Evolutionary conservation across 768 basidiomycete genomes (phyloP).

Genomic region (Naganishia antarctica): DNA sequence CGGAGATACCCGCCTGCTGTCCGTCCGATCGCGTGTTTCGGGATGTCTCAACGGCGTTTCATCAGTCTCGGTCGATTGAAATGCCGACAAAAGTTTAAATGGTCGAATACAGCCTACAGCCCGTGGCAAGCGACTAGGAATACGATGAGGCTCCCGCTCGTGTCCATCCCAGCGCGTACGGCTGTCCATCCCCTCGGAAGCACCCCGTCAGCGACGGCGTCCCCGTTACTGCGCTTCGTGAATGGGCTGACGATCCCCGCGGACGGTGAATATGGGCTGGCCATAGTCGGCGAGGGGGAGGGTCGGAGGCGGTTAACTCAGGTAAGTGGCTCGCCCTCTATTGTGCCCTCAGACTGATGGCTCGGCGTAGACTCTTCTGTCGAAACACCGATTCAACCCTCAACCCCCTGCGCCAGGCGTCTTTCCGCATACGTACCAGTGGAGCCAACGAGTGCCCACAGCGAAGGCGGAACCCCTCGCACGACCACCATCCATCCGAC

Average conservation of each 20-base stretch:
- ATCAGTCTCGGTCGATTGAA: too few relatives aligned
- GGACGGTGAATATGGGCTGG: constrained; percentile 59
- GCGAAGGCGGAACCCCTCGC: constrained; percentile 49
- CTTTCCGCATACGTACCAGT: constrained; percentile 65
- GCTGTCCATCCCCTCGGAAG: constrained; percentile 8
- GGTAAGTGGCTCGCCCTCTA: constrained; percentile 57
- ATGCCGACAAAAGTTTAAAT: too few relatives aligned
- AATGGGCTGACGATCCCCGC: constrained; percentile 14
- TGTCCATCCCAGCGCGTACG: constrained; percentile 8
- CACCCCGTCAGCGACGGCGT: not conserved
- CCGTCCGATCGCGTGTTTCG: too few relatives aligned
- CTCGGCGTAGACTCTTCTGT: constrained; percentile 57
- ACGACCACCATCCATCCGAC: constrained; percentile 59
- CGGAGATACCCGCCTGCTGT: too few relatives aligned
- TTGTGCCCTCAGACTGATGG: too few relatives aligned
- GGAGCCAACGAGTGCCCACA: constrained; percentile 30
- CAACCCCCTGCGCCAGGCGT: constrained; percentile 62
- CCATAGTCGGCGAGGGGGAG: constrained; percentile 63
- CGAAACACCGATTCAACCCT: constrained; percentile 66
- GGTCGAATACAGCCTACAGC: too few relatives aligned
- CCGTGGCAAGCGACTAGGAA: too few relatives aligned
- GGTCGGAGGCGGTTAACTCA: constrained; percentile 66
- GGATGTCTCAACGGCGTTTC: too few relatives aligned
- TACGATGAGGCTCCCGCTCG: constrained; percentile 5
- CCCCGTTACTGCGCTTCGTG: constrained; percentile 12